These are phyloP conservation scores for Furcasterigmium furcatum DNA, from an alignment of 2,329 filamentous ascomycete genomes.

Conservation along the genomic window DNA sequence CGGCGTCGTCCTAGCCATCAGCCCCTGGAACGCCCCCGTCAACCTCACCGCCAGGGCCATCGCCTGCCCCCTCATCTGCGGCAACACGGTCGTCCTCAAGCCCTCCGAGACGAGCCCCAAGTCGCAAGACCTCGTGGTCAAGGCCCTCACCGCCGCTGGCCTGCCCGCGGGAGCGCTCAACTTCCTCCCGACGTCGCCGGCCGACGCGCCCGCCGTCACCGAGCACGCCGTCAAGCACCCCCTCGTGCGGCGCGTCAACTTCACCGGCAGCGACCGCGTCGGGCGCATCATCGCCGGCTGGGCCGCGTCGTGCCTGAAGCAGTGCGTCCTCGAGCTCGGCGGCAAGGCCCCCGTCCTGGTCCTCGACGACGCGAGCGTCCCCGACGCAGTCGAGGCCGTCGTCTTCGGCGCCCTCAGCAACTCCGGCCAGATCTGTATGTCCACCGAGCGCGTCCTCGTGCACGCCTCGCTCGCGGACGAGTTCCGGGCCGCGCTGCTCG, in stretches of 20 bases:
- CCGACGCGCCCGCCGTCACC: conserved; percentile 53
- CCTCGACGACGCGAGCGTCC: conserved; percentile 58
- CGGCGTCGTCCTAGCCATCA: conserved; percentile 74
- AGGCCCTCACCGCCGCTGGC: conserved; percentile 64
- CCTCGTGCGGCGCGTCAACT: conserved; percentile 69
- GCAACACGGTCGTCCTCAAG: conserved; percentile 58
- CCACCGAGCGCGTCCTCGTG: conserved; percentile 56
- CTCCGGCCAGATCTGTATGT: conserved; percentile 58
- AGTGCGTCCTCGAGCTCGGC: conserved; percentile 58
- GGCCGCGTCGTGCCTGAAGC: conserved; percentile 62
- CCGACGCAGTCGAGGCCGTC: conserved; percentile 55
- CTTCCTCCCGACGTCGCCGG: conserved; percentile 67
- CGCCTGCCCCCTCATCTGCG: conserved; percentile 58
- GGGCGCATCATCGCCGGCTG: conserved; percentile 63
- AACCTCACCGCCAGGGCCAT: conserved; percentile 69
- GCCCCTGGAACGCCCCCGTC: conserved; percentile 80
- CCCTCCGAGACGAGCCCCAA: conserved; percentile 59
- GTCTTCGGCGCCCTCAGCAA: conserved; percentile 58
- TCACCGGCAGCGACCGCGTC: conserved; percentile 71
- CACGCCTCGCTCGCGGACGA: conserved; percentile 54
- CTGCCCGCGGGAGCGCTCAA: conserved; percentile 74
- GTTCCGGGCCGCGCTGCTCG: conserved; percentile 40
- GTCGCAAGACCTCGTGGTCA: conserved; percentile 57
- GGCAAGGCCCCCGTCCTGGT: conserved; percentile 59
- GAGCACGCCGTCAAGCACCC: conserved; percentile 61